These are phyloP conservation scores for Microcos paniculata DNA, from an alignment of 345 rosid species.

Conservation along the genomic window DNA sequence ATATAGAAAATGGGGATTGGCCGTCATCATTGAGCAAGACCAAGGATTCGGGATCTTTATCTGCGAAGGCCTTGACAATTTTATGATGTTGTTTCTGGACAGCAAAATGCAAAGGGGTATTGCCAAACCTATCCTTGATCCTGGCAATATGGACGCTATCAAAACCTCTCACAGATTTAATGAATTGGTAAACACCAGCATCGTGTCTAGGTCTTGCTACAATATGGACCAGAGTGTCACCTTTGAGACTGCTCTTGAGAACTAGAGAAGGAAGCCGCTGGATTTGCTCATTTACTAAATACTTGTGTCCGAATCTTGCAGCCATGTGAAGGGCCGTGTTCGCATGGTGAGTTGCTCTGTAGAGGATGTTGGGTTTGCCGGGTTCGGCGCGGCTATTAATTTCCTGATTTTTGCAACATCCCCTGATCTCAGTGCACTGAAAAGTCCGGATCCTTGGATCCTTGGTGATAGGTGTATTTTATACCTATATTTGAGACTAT, in stretches of 20 bases:
- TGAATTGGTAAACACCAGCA: background rate
- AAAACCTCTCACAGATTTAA: background rate
- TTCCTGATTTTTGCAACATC: too few species aligned
- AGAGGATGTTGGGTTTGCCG: background rate
- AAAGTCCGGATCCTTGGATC: too few species aligned
- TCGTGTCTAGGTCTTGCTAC: background rate
- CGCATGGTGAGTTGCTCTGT: background rate
- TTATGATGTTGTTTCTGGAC: background rate
- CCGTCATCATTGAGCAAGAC: background rate
- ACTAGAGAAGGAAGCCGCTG: background rate
- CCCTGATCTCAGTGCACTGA: too few species aligned
- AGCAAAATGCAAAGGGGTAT: slow-evolving; percentile 3
- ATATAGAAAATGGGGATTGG: slow-evolving; percentile 5
- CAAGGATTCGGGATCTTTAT: slow-evolving; percentile 3
- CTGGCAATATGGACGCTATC: background rate
- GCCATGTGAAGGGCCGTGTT: slow-evolving; percentile 1
- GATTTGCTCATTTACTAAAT: background rate
- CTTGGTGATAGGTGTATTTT: too few species aligned
- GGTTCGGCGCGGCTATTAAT: too few species aligned
- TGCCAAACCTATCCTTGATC: background rate
- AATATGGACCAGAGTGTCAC: background rate
- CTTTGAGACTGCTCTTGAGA: background rate
- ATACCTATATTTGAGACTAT: too few species aligned
- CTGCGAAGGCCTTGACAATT: background rate
- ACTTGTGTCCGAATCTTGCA: background rate